Percentiles rank a stretch among this genome's conserved stretches.
Conservation (phyloP, 441 rosid genomes). For the Syzygium syzygioides region DNA sequence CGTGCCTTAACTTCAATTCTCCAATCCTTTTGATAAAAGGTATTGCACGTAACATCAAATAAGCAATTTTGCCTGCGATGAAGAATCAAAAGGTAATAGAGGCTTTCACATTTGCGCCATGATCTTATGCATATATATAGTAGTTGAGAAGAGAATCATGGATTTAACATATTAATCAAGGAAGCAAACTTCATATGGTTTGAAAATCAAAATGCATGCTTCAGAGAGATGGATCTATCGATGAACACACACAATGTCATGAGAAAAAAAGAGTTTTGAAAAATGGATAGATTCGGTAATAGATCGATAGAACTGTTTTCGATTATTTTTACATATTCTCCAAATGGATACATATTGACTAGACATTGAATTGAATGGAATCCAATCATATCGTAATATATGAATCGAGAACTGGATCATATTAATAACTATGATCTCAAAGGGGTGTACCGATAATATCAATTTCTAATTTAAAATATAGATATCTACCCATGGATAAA, state of each 20-base stretch:
- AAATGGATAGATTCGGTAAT: not conserved
- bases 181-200: not conserved
- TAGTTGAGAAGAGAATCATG: not conserved
- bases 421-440: not conserved
- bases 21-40: not conserved
- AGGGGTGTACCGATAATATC: not conserved
- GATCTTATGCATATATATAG: too few relatives aligned
- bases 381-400: too few relatives aligned
- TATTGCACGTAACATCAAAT: accelerated
- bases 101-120: not conserved
- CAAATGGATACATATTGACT: not conserved
- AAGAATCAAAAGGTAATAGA: not conserved
- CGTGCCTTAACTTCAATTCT: not conserved
- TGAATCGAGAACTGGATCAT: accelerated
- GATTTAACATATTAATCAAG: too few relatives aligned
- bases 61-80: not conserved
- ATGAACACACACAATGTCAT: not conserved
- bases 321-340: not conserved
- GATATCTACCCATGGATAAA: not conserved
- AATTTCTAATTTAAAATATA: too few relatives aligned
- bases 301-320: not conserved
- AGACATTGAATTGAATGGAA: not conserved
- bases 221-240: not conserved
- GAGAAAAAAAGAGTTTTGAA: too few relatives aligned
- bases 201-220: not conserved